Conservation (phyloP, 2,329 filamentous ascomycete species). For the Epichloe gansuensis region DNA sequence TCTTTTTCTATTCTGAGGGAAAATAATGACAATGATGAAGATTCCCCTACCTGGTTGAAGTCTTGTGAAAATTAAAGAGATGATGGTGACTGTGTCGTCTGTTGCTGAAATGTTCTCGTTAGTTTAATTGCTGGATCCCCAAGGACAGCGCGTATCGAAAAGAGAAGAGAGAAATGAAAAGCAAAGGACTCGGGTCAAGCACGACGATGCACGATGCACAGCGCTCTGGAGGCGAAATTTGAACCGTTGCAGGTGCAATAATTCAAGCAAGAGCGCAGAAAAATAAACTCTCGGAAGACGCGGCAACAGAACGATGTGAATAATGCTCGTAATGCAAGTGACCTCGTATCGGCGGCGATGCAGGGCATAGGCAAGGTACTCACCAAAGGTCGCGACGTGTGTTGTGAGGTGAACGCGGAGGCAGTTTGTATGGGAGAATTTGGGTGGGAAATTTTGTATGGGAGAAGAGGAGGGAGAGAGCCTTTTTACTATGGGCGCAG, state of each 20-base stretch:
- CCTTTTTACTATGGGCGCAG: slow-evolving; percentile 50
- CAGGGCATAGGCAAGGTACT: slow-evolving; percentile 34
- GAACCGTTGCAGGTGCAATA: slow-evolving; percentile 7
- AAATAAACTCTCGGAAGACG: neutral
- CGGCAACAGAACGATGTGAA: neutral
- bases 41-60: slow-evolving; percentile 3
- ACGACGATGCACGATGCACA: slow-evolving; percentile 10
- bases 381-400: slow-evolving; percentile 32
- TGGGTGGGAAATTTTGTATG: slow-evolving; percentile 50
- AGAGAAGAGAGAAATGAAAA: neutral
- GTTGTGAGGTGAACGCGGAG: slow-evolving; percentile 30
- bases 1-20: neutral
- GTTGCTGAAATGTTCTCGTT: slow-evolving; percentile 6
- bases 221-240: slow-evolving; percentile 3
- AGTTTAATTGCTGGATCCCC: slow-evolving; percentile 6
- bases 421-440: slow-evolving; percentile 39
- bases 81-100: slow-evolving; percentile 13
- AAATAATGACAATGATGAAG: neutral
- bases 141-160: slow-evolving; percentile 2
- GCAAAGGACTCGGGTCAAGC: neutral
- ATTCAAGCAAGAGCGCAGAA: slow-evolving; percentile 11
- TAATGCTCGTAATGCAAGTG: slow-evolving; percentile 10
- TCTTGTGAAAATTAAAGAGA: slow-evolving; percentile 5
- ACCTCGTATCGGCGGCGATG: slow-evolving; percentile 22
- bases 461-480: slow-evolving; percentile 43